Percentiles rank a stretch among this genome's conserved stretches.
Evolutionary conservation across 371 early-diverging fungal species (phyloP).

Genomic region (Mucor mucedo): DNA sequence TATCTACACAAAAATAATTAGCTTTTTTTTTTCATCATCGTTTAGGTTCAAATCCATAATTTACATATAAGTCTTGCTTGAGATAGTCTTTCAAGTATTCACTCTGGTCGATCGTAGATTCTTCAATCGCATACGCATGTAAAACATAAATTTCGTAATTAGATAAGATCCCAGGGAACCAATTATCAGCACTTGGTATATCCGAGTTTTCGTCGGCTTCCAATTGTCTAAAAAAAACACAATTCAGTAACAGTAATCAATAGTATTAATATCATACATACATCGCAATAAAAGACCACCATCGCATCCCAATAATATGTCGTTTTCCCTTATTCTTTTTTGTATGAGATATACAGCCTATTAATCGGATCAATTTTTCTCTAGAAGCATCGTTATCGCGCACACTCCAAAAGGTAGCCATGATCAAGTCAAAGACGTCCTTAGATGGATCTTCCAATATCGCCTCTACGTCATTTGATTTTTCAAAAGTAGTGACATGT

Average conservation of each 20-base stretch:
- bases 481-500: not conserved
- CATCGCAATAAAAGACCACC: constrained; percentile 47
- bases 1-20: constrained; percentile 21
- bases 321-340: constrained; percentile 23
- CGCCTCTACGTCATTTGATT: constrained; percentile 19
- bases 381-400: constrained; percentile 18
- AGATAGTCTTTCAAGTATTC: constrained; percentile 26
- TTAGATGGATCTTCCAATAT: constrained; percentile 23
- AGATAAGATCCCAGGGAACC: constrained; percentile 23
- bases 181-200: constrained; percentile 4
- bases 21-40: too few relatives aligned
- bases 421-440: constrained; percentile 40
- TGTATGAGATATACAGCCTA: constrained; percentile 30
- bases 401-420: constrained; percentile 32
- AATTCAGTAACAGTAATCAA: not conserved
- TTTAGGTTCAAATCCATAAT: not conserved
- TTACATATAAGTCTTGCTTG: constrained; percentile 38
- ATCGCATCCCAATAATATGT: constrained; percentile 42
- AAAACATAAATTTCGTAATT: constrained; percentile 23
- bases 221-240: not conserved
- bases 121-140: constrained; percentile 13
- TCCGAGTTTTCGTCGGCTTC: not conserved
- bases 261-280: constrained; percentile 12
- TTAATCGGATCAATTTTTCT: constrained; percentile 33
- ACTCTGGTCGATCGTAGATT: constrained; percentile 5